phyloP scores from a whole-genome alignment of 768 basidiomycete species.

The Leucocoprinus leucothites region DNA sequence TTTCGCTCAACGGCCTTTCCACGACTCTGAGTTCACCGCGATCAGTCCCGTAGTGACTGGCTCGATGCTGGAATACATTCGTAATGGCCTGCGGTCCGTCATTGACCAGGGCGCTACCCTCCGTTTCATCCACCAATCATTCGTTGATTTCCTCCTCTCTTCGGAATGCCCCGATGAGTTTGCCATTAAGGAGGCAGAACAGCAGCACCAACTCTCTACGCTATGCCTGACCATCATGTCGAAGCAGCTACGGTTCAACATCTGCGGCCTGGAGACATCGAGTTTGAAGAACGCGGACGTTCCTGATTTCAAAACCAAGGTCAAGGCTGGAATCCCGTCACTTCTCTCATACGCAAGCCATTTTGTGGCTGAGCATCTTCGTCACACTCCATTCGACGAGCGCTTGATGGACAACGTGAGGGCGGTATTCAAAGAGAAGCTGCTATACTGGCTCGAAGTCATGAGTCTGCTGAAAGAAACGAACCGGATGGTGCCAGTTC shows the following conservation, averaged over 20 bases:
- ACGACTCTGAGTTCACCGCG: conserved; percentile 3
- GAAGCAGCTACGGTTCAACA: conserved; percentile 18
- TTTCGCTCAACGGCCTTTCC: conserved; percentile 21
- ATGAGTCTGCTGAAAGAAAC: conserved; percentile 23
- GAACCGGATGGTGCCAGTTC: neutral
- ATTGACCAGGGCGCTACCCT: conserved; percentile 13
- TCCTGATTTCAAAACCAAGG: conserved; percentile 19
- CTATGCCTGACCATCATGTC: conserved; percentile 25
- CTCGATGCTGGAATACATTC: conserved; percentile 17
- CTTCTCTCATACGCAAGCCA: conserved; percentile 26
- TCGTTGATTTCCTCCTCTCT: conserved; percentile 23
- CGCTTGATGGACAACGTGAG: conserved; percentile 15
- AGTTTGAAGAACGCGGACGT: too few relatives aligned
- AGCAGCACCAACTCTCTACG: conserved; percentile 19
- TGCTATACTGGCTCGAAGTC: conserved; percentile 31
- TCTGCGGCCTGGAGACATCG: too few relatives aligned
- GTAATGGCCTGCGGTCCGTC: conserved; percentile 20
- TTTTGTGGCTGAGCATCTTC: conserved; percentile 31
- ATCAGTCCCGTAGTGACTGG: neutral
- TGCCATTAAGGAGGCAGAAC: conserved; percentile 13
- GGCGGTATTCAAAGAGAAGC: conserved; percentile 18
- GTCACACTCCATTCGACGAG: neutral
- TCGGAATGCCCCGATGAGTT: conserved; percentile 15
- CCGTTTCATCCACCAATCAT: conserved; percentile 24
- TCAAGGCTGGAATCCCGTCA: conserved; percentile 20